Evolutionary conservation across 1,139 yeast species (phyloP), one percentile per base, ranked within the genome.

Genomic region (Suhomyces panamericanus): DNA sequence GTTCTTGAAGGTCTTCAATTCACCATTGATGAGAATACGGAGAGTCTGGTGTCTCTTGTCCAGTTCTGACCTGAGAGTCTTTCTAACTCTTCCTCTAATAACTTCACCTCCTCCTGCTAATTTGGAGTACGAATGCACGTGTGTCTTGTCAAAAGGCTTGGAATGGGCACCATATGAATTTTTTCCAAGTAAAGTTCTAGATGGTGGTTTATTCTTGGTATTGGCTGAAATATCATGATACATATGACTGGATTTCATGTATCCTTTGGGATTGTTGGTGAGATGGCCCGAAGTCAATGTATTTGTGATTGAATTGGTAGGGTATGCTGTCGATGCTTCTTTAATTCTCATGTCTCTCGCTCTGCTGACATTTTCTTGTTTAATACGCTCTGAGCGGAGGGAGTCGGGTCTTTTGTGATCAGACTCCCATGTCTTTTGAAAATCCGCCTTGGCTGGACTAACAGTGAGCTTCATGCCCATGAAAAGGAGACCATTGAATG

Each of bases 391-490:
- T 20, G 56, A 43, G 40, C 69, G 70, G 8, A 67, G 59, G 3
- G 53, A 51, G 46, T 70, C 75, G n/a, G 66, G 67, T 39, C 78
- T 56, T 52, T 57, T 55, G 7, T 60, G 47, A 51, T 75, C 85
- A 32, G 61, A 58, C 33, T 63, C 62, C 81, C 83, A 77, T 32
- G 66, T 58, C 29, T 69, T 71, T 22, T 64, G 47, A 48, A 54
- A 73, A 6, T 53, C 51, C 4, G 67, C 63, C 39, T 67, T 70
- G 17, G 85, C 83, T 37, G 56, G 58, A 36, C 75, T 80, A 6
- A 91, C 67, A 1, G 71, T 68, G 33, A 91, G 66, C 49, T 77
- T 80, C 40, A 83, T 73, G 1, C 96, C 96, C 76, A 87, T 88
- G 63, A 77, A 91, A 33, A 76, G 75, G 1, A 85, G 78, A 17